A percentile compares a stretch with the other conserved stretches of the same genome.
phyloP scores from a whole-genome alignment of 306 rosid genomes.

The Comarum palustre region DNA sequence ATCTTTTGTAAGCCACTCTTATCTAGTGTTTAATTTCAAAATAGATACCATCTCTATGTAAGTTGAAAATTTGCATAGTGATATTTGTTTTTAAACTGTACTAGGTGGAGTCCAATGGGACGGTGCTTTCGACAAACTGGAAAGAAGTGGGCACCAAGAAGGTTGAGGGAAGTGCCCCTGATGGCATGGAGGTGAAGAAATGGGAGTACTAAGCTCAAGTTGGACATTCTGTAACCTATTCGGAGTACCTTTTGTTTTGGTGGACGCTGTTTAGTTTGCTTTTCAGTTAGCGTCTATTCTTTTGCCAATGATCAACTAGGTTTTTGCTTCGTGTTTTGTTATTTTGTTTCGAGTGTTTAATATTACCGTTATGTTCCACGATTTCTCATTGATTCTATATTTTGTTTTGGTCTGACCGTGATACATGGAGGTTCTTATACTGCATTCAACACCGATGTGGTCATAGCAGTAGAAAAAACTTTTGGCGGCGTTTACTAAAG shows the following conservation, averaged over 20 bases:
- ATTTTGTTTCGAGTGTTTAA: slow-evolving; percentile 3
- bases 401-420: background rate
- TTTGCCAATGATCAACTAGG: slow-evolving; percentile 1
- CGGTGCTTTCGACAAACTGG: slow-evolving; percentile 94
- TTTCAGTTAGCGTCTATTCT: background rate
- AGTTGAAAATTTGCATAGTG: no score
- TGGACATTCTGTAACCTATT: slow-evolving; percentile 8
- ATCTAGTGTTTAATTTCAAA: no score
- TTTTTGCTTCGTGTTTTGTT: background rate
- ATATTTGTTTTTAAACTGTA: background rate
- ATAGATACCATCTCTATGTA: no score
- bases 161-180: slow-evolving; percentile 96
- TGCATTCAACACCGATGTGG: background rate
- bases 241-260: slow-evolving; percentile 27
- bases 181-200: slow-evolving; percentile 93
- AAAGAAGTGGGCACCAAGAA: slow-evolving; percentile 88
- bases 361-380: background rate
- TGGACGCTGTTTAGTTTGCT: background rate
- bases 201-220: slow-evolving; percentile 57
- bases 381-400: background rate
- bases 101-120: slow-evolving; percentile 88
- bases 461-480: no score
- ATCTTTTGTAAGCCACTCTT: slow-evolving; percentile 65
- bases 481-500: no score
- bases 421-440: background rate